A percentile compares a stretch with the other conserved stretches of the same genome.
These are phyloP conservation scores for Aspergillus leporis DNA, from an alignment of 495 filamentous ascomycete genomes.

Conservation along the genomic window DNA sequence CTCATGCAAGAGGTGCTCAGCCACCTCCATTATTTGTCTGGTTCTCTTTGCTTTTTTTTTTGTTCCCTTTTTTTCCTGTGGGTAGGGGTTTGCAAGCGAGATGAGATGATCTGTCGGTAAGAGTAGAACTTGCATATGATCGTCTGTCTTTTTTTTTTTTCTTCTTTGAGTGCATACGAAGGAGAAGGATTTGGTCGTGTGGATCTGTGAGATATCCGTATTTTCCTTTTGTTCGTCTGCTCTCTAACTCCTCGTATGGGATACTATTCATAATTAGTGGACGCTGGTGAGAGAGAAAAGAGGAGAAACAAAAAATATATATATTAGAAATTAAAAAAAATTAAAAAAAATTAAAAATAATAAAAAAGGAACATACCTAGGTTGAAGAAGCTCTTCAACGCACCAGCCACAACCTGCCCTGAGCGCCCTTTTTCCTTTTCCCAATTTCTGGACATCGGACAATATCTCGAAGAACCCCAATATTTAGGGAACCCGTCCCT, in stretches of 20 bases:
- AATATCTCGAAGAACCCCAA: not conserved
- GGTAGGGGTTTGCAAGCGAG: not conserved
- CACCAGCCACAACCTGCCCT: not conserved
- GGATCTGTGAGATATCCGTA: no score
- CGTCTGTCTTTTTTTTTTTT: not conserved
- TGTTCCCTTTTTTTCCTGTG: conserved; percentile 8
- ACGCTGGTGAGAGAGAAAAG: no score
- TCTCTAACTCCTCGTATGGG: no score
- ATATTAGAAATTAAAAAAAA: not conserved
- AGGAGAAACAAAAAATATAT: no score
- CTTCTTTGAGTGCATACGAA: not conserved
- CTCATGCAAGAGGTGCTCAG: not conserved
- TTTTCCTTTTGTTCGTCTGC: no score
- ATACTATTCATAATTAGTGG: no score
- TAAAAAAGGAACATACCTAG: not conserved
- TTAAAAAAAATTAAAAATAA: not conserved
- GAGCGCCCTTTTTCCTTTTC: not conserved
- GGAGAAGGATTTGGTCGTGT: not conserved
- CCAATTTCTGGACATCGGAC: not conserved
- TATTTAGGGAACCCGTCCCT: conserved; percentile 3
- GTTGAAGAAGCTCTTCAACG: not conserved
- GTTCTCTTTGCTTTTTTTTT: not conserved
- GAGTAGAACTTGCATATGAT: not conserved
- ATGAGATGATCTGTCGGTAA: not conserved
- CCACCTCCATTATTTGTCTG: conserved; percentile 7